These are phyloP conservation scores for Ceratocystis cacaofunesta DNA, from an alignment of 2,329 filamentous ascomycete genomes.

Conservation along the genomic window DNA sequence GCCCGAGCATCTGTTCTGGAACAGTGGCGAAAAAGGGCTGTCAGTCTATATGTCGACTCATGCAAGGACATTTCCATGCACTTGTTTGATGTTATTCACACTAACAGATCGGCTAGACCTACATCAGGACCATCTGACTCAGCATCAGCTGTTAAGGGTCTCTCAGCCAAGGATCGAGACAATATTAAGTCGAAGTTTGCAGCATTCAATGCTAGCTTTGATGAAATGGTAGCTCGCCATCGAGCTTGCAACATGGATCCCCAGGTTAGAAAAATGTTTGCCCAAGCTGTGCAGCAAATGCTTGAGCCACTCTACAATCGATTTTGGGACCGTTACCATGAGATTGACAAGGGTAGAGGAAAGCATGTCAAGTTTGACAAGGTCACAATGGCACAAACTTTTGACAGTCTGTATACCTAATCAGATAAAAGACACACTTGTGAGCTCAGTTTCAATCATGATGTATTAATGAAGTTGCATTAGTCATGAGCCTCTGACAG, in stretches of 20 bases:
- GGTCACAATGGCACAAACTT: slow-evolving; percentile 54
- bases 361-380: slow-evolving; percentile 99
- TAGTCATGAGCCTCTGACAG: too few species aligned
- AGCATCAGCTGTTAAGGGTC: slow-evolving; percentile 64
- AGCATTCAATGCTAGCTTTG: slow-evolving; percentile 78
- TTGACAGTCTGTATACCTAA: slow-evolving; percentile 31
- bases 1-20: slow-evolving; percentile 55
- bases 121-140: slow-evolving; percentile 66
- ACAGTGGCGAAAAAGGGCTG: slow-evolving; percentile 75
- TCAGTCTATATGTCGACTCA: slow-evolving; percentile 63
- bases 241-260: slow-evolving; percentile 78
- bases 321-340: slow-evolving; percentile 95
- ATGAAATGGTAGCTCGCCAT: slow-evolving; percentile 72
- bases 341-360: slow-evolving; percentile 92
- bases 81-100: slow-evolving; percentile 84
- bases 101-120: slow-evolving; percentile 58
- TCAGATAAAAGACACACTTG: not conserved
- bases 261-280: slow-evolving; percentile 69
- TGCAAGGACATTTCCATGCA: slow-evolving; percentile 80
- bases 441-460: not conserved
- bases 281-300: slow-evolving; percentile 74
- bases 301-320: slow-evolving; percentile 87
- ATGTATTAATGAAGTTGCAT: not conserved
- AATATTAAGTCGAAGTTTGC: slow-evolving; percentile 93
- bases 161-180: slow-evolving; percentile 85